These are phyloP conservation scores for Tetraselmis chui DNA, from an alignment of 139 green algal species.

Conservation along the genomic window DNA sequence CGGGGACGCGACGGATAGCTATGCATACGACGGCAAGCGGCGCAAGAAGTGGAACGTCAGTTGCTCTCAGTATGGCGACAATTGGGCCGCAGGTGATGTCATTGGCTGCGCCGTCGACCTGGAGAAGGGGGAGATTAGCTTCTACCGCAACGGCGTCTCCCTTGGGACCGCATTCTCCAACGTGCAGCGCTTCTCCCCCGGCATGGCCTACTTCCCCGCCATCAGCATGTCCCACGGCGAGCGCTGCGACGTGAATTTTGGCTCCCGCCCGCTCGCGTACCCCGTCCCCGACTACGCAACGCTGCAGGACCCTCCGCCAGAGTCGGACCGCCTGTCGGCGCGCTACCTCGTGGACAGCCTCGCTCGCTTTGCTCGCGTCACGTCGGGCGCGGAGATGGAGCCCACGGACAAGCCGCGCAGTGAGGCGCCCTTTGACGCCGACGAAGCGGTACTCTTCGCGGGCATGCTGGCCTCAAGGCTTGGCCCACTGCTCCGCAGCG, in stretches of 20 bases:
- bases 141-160: constrained; percentile 69
- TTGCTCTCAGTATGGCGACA: constrained; percentile 65
- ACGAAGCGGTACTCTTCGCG: constrained; percentile 23
- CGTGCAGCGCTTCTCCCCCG: constrained; percentile 31
- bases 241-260: constrained; percentile 76
- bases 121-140: constrained; percentile 65
- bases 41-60: constrained; percentile 75
- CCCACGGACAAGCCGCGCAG: not conserved
- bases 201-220: constrained; percentile 73
- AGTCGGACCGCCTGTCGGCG: not conserved
- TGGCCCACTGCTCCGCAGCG: not conserved
- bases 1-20: constrained; percentile 78
- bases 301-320: constrained; percentile 44
- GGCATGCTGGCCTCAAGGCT: constrained; percentile 10
- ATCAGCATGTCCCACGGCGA: constrained; percentile 71
- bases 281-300: constrained; percentile 62
- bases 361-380: not conserved
- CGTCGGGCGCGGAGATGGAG: not conserved
- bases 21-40: constrained; percentile 78
- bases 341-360: not conserved
- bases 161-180: constrained; percentile 72
- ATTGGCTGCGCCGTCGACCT: constrained; percentile 84
- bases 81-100: constrained; percentile 71
- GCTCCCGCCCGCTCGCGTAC: constrained; percentile 58
- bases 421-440: not conserved